phyloP scores from a whole-genome alignment of 306 rosid genomes.

The Urtica urens region DNA sequence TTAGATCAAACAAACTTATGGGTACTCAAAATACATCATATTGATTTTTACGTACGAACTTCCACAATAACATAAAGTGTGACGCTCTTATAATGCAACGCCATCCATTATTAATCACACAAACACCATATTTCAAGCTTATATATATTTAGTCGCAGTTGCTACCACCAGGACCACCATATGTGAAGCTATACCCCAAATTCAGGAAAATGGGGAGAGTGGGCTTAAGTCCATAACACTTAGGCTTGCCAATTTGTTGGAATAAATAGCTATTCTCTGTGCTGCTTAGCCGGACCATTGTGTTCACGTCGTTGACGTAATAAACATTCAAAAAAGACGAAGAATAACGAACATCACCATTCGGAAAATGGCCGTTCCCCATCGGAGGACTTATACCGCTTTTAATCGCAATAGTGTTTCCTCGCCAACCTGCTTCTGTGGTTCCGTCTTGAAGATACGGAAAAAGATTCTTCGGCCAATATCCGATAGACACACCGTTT shows the following conservation, averaged over 20 bases:
- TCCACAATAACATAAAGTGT: no score
- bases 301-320: neutral
- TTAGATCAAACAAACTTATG: no score
- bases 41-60: no score
- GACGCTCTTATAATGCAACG: no score
- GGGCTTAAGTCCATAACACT: neutral
- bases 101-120: no score
- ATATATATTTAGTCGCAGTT: neutral
- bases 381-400: neutral
- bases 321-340: neutral
- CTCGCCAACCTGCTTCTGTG: neutral
- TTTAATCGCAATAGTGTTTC: neutral
- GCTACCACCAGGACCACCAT: constrained; percentile 12
- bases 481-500: neutral
- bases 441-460: neutral
- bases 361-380: constrained; percentile 3
- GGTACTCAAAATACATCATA: no score
- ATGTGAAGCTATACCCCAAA: constrained; percentile 10
- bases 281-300: neutral
- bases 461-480: constrained; percentile 1
- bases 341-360: neutral
- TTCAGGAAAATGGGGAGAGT: neutral
- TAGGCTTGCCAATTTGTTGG: neutral
- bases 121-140: no score
- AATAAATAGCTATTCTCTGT: neutral